phyloP scores from a whole-genome alignment of 257 asterid species.

The Plantago major region DNA sequence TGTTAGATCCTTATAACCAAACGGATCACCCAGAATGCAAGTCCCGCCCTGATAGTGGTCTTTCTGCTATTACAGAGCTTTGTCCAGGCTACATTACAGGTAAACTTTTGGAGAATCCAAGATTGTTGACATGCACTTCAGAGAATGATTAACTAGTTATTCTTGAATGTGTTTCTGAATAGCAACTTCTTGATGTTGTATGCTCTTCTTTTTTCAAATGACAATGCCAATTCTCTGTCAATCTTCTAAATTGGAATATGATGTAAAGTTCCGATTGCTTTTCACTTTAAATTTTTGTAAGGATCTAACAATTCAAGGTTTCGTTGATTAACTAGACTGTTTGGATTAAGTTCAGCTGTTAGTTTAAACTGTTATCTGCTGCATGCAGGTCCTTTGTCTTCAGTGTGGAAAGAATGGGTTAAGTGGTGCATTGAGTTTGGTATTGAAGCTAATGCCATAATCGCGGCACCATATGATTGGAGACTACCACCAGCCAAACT shows the following conservation, averaged over 20 bases:
- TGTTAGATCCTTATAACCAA: slow-evolving; percentile 89
- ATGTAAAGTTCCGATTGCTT: slow-evolving; percentile 14
- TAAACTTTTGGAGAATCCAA: slow-evolving; percentile 19
- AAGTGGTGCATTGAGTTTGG: slow-evolving; percentile 99
- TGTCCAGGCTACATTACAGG: slow-evolving; percentile 99
- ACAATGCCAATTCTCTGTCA: not conserved
- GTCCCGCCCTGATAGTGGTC: slow-evolving; percentile 98
- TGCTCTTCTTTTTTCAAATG: not conserved
- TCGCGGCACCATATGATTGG: slow-evolving; percentile 98
- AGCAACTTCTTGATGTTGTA: not conserved
- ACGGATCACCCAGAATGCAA: slow-evolving; percentile 96
- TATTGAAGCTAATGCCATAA: slow-evolving; percentile 90
- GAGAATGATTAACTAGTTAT: slow-evolving; percentile 12
- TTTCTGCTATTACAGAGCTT: slow-evolving; percentile 97
- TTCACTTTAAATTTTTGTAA: not conserved
- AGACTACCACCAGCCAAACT: slow-evolving; percentile 92
- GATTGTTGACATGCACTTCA: slow-evolving; percentile 3
- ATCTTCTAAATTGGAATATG: not conserved
- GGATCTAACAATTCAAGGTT: no score
- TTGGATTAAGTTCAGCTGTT: slow-evolving; percentile 20
- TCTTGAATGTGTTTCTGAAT: slow-evolving; percentile 4
- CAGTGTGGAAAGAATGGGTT: slow-evolving; percentile 99
- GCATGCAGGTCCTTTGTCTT: slow-evolving; percentile 89
- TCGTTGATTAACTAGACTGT: slow-evolving; percentile 14
- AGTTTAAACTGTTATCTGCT: slow-evolving; percentile 16